Conservation (phyloP, 2,329 filamentous ascomycete genomes). For the Dothideomycetes sp. region DNA sequence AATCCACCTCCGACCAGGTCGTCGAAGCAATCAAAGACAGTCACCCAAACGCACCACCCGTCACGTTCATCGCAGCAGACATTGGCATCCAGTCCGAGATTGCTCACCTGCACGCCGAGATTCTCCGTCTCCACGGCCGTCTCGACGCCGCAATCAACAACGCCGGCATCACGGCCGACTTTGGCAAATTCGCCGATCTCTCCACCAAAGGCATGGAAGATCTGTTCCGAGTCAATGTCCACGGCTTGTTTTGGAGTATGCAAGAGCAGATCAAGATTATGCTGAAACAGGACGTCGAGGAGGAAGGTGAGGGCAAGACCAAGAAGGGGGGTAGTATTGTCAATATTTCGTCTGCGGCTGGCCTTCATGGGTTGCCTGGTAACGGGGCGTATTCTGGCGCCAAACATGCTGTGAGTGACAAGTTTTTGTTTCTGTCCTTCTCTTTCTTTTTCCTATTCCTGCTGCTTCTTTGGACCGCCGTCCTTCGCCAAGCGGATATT, state of each 20-base stretch:
- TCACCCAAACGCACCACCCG: neutral
- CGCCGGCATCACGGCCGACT: slow-evolving; percentile 2
- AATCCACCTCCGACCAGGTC: neutral
- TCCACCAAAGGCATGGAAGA: neutral
- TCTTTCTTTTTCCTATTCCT: neutral
- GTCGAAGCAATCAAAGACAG: neutral
- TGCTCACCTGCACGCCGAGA: neutral
- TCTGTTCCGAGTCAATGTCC: slow-evolving; percentile 1
- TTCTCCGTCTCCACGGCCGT: neutral
- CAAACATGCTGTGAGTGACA: slow-evolving; percentile 5
- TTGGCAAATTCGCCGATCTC: neutral
- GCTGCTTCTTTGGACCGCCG: no score
- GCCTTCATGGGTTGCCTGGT: slow-evolving; percentile 1
- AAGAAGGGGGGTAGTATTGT: neutral
- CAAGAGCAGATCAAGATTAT: slow-evolving; percentile 5
- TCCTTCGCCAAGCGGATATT: no score
- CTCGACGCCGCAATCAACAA: slow-evolving; percentile 4
- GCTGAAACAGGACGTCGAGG: slow-evolving; percentile 2
- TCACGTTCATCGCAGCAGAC: neutral
- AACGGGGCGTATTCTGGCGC: neutral
- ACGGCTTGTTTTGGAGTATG: slow-evolving; percentile 2
- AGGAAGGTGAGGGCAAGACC: neutral
- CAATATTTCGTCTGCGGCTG: slow-evolving; percentile 2
- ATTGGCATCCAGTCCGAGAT: neutral
- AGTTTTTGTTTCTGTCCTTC: neutral